Conservation (phyloP, 2,329 filamentous ascomycete species). For the Scedosporium dehoogii region DNA sequence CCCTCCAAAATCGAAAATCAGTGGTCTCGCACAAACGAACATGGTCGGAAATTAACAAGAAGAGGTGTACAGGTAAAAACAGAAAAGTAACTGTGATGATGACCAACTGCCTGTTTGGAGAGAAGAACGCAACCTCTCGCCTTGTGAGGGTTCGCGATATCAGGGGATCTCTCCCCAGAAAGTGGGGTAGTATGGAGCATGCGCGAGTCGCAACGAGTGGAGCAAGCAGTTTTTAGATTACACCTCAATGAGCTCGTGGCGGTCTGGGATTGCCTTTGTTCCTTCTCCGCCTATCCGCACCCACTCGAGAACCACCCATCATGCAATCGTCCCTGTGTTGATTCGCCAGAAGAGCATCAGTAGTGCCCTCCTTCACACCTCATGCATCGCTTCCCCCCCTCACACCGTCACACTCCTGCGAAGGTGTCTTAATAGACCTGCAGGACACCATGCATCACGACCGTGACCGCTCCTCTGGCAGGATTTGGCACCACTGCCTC, state of each 20-base stretch:
- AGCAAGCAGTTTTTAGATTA: too few relatives aligned
- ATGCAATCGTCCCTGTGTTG: background rate
- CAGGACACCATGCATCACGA: background rate
- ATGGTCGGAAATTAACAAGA: too few relatives aligned
- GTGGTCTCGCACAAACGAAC: too few relatives aligned
- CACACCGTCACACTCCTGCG: too few relatives aligned
- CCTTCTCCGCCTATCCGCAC: background rate
- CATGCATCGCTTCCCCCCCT: too few relatives aligned
- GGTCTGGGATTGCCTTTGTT: background rate
- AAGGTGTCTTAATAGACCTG: background rate
- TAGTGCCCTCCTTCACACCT: background rate
- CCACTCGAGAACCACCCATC: background rate
- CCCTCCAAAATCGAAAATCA: too few relatives aligned
- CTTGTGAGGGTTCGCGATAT: background rate
- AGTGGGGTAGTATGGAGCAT: background rate
- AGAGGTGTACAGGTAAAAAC: too few relatives aligned
- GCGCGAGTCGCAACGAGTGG: too few relatives aligned
- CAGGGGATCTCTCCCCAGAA: background rate
- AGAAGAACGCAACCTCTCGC: background rate
- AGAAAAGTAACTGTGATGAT: background rate
- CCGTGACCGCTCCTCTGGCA: slow-evolving; percentile 1
- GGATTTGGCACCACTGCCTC: background rate
- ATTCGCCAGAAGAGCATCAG: background rate
- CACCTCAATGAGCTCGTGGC: background rate
- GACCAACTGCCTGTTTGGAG: background rate